Percentiles rank a stretch among this genome's conserved stretches.
Conservation (phyloP, 345 rosid genomes). For the Aquilaria malaccensis region DNA sequence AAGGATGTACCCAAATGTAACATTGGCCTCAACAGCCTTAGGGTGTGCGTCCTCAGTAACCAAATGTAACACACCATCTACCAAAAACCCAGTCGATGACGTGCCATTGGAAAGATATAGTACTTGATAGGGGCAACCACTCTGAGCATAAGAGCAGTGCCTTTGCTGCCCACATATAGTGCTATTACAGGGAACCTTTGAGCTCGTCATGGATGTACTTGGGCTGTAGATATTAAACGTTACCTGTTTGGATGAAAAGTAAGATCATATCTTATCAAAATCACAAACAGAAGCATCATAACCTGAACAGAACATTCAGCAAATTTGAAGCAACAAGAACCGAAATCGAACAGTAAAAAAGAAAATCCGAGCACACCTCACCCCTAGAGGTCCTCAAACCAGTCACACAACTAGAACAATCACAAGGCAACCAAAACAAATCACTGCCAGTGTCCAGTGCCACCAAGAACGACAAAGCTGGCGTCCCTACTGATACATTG, state of each 20-base stretch:
- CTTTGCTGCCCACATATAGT: conserved; percentile 33
- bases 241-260: conserved; percentile 28
- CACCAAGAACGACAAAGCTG: conserved; percentile 51
- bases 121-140: conserved; percentile 56
- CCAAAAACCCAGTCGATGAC: conserved; percentile 56
- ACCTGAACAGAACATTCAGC: background rate
- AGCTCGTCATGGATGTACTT: conserved; percentile 56
- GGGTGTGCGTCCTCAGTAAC: conserved; percentile 29
- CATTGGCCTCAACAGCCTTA: conserved; percentile 36
- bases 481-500: conserved; percentile 68
- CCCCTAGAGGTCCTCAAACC: conserved; percentile 31
- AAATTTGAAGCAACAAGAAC: background rate
- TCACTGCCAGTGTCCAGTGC: conserved; percentile 91
- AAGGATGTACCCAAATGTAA: conserved; percentile 55
- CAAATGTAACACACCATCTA: conserved; percentile 67
- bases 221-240: conserved; percentile 67
- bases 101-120: conserved; percentile 67
- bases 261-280: conserved; percentile 1
- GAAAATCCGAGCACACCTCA: conserved; percentile 21
- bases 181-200: conserved; percentile 55
- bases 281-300: background rate
- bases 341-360: background rate
- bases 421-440: conserved; percentile 87
- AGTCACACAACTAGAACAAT: conserved; percentile 47
- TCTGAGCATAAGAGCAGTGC: conserved; percentile 42